phyloP scores from a whole-genome alignment of 108 stramenopile genomes.

The Discostella stelligeroides region DNA sequence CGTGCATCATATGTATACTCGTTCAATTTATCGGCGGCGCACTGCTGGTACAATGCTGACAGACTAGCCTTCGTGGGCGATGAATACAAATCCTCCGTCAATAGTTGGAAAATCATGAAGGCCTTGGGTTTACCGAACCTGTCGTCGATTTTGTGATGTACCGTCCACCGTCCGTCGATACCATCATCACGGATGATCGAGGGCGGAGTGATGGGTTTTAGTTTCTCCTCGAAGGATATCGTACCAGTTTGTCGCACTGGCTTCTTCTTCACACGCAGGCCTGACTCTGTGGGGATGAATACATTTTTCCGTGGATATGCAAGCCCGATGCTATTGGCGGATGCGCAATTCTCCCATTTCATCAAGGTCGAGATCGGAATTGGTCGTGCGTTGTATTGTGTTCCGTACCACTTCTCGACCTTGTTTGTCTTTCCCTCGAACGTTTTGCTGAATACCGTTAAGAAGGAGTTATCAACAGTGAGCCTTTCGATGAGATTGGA shows the following conservation, averaged over 20 bases:
- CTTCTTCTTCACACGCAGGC: slow-evolving; percentile 65
- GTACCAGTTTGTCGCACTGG: slow-evolving; percentile 31
- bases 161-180: slow-evolving; percentile 76
- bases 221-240: slow-evolving; percentile 65
- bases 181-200: slow-evolving; percentile 80
- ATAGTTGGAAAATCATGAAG: slow-evolving; percentile 71
- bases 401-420: slow-evolving; percentile 85
- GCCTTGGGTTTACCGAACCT: slow-evolving; percentile 84
- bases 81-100: slow-evolving; percentile 66
- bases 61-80: slow-evolving; percentile 65
- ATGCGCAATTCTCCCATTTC: slow-evolving; percentile 59
- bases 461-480: slow-evolving; percentile 73
- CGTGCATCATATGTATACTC: slow-evolving; percentile 82
- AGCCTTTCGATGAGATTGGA: slow-evolving; percentile 51
- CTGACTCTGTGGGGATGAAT: slow-evolving; percentile 79
- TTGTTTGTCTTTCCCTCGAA: slow-evolving; percentile 68
- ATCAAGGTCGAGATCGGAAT: slow-evolving; percentile 55
- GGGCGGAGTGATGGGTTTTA: slow-evolving; percentile 72
- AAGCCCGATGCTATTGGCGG: slow-evolving; percentile 39
- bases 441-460: slow-evolving; percentile 73
- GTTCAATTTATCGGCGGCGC: slow-evolving; percentile 62
- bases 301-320: slow-evolving; percentile 68
- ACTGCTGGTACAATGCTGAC: slow-evolving; percentile 70
- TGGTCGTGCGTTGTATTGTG: slow-evolving; percentile 63
- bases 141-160: slow-evolving; percentile 82